These are phyloP conservation scores for Aspergillus versicolor DNA, from an alignment of 2,329 filamentous ascomycete genomes.

Conservation along the genomic window DNA sequence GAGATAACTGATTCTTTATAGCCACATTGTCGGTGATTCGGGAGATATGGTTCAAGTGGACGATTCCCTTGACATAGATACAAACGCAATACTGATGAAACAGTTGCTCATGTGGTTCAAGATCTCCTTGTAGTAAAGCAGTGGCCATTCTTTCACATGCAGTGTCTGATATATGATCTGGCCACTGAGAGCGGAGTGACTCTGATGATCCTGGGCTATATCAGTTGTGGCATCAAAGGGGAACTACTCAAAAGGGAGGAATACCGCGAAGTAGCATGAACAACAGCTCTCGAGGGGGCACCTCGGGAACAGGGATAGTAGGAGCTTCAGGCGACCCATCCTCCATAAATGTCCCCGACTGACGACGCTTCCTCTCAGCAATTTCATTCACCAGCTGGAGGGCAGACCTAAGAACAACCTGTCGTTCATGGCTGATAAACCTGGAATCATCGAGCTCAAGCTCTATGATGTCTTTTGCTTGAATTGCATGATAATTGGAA, in stretches of 20 bases:
- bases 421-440: slow-evolving; percentile 18
- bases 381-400: slow-evolving; percentile 22
- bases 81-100: slow-evolving; percentile 27
- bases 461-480: slow-evolving; percentile 25
- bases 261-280: slow-evolving; percentile 25
- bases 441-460: slow-evolving; percentile 21
- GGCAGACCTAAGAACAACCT: slow-evolving; percentile 22
- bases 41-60: slow-evolving; percentile 17
- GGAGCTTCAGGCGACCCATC: neutral
- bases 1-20: slow-evolving; percentile 18
- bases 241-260: no score
- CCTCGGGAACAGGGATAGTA: neutral
- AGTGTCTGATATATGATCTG: slow-evolving; percentile 26
- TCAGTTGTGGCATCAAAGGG: neutral
- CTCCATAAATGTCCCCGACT: neutral
- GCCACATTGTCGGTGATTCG: slow-evolving; percentile 13
- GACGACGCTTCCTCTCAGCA: slow-evolving; percentile 4
- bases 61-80: slow-evolving; percentile 25
- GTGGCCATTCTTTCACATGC: slow-evolving; percentile 22
- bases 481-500: slow-evolving; percentile 25
- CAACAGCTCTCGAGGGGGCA: slow-evolving; percentile 22
- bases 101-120: slow-evolving; percentile 6
- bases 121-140: slow-evolving; percentile 13
- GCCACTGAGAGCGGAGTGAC: slow-evolving; percentile 20
- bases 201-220: neutral